Conservation (phyloP, 768 basidiomycete species). For the Termitomyces sp. region DNA sequence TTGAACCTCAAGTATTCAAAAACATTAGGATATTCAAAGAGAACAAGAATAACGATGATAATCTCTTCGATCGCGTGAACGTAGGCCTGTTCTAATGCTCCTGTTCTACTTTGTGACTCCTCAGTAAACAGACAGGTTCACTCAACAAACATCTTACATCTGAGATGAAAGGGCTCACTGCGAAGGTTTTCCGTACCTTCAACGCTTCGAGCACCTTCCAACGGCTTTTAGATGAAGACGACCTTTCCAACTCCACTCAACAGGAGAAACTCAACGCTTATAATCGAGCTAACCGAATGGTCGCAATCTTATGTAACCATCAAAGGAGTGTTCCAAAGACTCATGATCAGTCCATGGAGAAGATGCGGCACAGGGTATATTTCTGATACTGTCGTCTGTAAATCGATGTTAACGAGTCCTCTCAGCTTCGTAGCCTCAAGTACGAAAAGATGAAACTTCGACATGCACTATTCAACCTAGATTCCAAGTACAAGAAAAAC, state of each 20-base stretch:
- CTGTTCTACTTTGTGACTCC: slow-evolving; percentile 5
- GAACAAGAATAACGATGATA: slow-evolving; percentile 82
- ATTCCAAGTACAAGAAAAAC: slow-evolving; percentile 79
- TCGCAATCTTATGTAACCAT: slow-evolving; percentile 99
- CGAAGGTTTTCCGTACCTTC: slow-evolving; percentile 99
- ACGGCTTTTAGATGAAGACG: slow-evolving; percentile 71
- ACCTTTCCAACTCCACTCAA: slow-evolving; percentile 57
- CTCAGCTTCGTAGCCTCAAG: slow-evolving; percentile 82
- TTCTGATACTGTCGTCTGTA: neutral
- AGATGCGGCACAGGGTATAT: slow-evolving; percentile 83
- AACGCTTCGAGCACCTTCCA: slow-evolving; percentile 98
- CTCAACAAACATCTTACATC: slow-evolving; percentile 90
- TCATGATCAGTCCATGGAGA: slow-evolving; percentile 91
- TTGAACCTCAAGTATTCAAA: slow-evolving; percentile 93
- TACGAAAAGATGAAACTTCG: slow-evolving; percentile 98
- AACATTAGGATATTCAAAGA: slow-evolving; percentile 97
- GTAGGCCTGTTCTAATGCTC: slow-evolving; percentile 42
- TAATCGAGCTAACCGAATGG: slow-evolving; percentile 94
- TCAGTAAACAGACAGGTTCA: slow-evolving; percentile 53
- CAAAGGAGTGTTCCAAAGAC: slow-evolving; percentile 91
- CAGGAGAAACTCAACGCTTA: slow-evolving; percentile 97
- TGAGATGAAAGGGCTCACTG: slow-evolving; percentile 97
- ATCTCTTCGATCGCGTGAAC: slow-evolving; percentile 91
- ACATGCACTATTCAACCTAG: slow-evolving; percentile 74
- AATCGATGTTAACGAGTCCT: slow-evolving; percentile 3